These are phyloP conservation scores for Phytomonas francai DNA, from an alignment of 208 protist genomes.

Conservation along the genomic window DNA sequence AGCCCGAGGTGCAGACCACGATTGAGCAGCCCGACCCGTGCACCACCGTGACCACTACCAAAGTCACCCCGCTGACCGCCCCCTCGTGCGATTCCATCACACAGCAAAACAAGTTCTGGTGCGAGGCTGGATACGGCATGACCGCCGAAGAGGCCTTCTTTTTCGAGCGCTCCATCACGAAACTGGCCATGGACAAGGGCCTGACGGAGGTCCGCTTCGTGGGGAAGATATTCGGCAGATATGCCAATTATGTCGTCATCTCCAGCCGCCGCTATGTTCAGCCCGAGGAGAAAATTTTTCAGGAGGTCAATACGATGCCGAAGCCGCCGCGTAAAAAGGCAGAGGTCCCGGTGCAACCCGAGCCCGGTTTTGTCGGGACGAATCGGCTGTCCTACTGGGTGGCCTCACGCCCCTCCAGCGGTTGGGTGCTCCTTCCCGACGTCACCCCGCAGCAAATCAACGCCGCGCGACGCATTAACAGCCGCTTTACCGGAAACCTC, in stretches of 20 bases:
- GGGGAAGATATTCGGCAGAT: slow-evolving; percentile 86
- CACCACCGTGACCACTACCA: slow-evolving; percentile 87
- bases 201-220: slow-evolving; percentile 85
- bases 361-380: slow-evolving; percentile 74
- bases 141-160: slow-evolving; percentile 81
- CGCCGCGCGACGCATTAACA: slow-evolving; percentile 76
- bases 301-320: slow-evolving; percentile 86
- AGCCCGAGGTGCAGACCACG: slow-evolving; percentile 69
- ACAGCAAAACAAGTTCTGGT: slow-evolving; percentile 75
- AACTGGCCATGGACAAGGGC: slow-evolving; percentile 81
- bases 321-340: slow-evolving; percentile 77
- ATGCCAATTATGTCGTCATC: slow-evolving; percentile 78
- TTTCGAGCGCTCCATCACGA: slow-evolving; percentile 83
- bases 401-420: slow-evolving; percentile 50
- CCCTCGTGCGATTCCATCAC: slow-evolving; percentile 63
- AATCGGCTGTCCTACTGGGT: slow-evolving; percentile 92
- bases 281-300: slow-evolving; percentile 67
- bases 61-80: slow-evolving; percentile 66
- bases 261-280: slow-evolving; percentile 69
- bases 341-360: slow-evolving; percentile 68
- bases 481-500: slow-evolving; percentile 89
- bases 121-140: slow-evolving; percentile 62
- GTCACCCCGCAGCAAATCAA: slow-evolving; percentile 92
- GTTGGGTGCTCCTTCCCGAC: slow-evolving; percentile 85
- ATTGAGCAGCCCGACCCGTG: slow-evolving; percentile 88